phyloP scores from a whole-genome alignment of 768 basidiomycete genomes.

The Boletus pseudopeckii region DNA sequence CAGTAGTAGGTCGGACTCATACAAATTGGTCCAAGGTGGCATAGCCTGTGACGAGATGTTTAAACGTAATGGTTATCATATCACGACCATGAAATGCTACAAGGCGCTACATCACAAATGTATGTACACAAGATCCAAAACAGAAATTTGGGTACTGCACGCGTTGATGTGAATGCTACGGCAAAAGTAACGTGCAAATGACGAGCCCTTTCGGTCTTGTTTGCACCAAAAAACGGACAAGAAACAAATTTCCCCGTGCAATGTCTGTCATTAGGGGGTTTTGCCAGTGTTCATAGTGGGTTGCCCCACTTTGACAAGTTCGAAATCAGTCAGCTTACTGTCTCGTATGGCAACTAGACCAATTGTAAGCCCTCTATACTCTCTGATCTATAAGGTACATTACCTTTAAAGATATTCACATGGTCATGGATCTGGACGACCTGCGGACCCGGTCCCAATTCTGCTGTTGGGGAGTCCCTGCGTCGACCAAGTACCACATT shows the following conservation, averaged over 20 bases:
- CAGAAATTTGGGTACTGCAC: too few species aligned
- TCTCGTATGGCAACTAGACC: background rate
- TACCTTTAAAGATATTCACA: constrained; percentile 9
- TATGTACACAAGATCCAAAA: too few species aligned
- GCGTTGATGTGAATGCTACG: background rate
- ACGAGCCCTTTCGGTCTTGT: too few species aligned
- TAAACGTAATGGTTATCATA: background rate
- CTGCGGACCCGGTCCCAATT: background rate
- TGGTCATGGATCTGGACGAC: constrained; percentile 15
- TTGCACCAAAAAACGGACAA: background rate
- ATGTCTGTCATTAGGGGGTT: background rate
- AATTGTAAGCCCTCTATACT: background rate
- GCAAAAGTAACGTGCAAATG: background rate
- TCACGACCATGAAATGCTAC: too few species aligned
- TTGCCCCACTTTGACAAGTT: background rate
- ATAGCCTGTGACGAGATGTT: background rate
- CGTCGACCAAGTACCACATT: constrained; percentile 19
- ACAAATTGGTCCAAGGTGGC: background rate
- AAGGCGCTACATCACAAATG: too few species aligned
- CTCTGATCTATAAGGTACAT: background rate
- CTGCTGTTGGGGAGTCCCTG: background rate
- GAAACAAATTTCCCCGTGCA: background rate
- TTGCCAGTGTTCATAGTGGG: background rate
- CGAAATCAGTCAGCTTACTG: background rate
- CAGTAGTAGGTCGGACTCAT: background rate